Conservation (phyloP, 2,329 filamentous ascomycete genomes). For the Colletotrichum eremochloae region DNA sequence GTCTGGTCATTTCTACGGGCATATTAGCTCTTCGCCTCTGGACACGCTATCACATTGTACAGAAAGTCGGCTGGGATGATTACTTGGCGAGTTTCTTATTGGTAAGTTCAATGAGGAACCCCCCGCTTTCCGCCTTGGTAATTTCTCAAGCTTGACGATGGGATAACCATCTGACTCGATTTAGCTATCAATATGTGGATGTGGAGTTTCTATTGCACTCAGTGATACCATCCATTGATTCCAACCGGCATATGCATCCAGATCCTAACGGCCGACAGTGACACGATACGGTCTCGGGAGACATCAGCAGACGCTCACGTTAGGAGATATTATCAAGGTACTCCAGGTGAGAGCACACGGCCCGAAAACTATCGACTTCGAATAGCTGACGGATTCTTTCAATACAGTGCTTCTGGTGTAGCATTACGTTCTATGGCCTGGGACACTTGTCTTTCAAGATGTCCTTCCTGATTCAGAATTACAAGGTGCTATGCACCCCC, state of each 20-base stretch:
- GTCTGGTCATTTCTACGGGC: conserved; percentile 40
- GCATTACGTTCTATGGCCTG: conserved; percentile 49
- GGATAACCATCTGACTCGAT: not conserved
- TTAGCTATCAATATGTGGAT: conserved; percentile 30
- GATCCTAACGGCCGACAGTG: conserved; percentile 14
- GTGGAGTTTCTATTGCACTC: conserved; percentile 16
- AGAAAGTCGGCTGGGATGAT: conserved; percentile 47
- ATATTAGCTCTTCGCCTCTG: conserved; percentile 45
- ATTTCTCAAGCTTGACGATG: not conserved
- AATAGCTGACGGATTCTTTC: not conserved
- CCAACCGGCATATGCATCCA: not conserved
- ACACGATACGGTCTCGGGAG: conserved; percentile 43
- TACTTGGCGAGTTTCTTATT: conserved; percentile 45
- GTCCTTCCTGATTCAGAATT: conserved; percentile 54
- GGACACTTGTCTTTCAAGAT: conserved; percentile 50
- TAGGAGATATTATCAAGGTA: conserved; percentile 9
- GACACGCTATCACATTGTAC: conserved; percentile 46
- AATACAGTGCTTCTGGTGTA: conserved; percentile 48
- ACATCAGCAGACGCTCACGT: conserved; percentile 31
- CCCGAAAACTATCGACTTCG: not conserved
- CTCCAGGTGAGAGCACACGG: conserved; percentile 27
- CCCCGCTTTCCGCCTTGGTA: not conserved
- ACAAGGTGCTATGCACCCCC: conserved; percentile 49
- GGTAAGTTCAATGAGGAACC: conserved; percentile 37
- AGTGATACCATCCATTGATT: not conserved